phyloP scores from a whole-genome alignment of 116 monocot species.

The Phalaenopsis hybrid region DNA sequence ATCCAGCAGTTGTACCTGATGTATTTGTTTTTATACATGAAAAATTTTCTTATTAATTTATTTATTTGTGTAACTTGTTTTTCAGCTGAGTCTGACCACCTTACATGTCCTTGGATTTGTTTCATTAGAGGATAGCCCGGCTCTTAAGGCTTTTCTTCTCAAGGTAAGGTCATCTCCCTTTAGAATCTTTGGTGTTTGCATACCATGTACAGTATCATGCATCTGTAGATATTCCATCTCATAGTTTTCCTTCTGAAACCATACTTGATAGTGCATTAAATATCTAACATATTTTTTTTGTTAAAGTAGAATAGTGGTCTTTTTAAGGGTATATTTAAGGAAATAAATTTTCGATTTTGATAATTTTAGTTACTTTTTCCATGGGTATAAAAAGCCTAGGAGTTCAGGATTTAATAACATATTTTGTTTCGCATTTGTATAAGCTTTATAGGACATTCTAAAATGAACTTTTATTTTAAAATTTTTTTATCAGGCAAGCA shows the following conservation, averaged over 20 bases:
- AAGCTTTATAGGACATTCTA: no score
- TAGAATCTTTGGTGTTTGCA: background rate
- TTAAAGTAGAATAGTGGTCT: no score
- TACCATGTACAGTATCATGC: slow-evolving; percentile 1
- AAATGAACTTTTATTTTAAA: no score
- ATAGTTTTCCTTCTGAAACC: background rate
- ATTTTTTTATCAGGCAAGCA: no score
- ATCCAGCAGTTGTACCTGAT: background rate
- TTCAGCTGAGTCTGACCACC: slow-evolving; percentile 64
- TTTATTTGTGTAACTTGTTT: slow-evolving; percentile 9
- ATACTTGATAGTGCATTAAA: background rate
- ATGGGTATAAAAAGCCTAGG: no score
- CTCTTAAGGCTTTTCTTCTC: slow-evolving; percentile 64
- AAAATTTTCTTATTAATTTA: slow-evolving; percentile 5
- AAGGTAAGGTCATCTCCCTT: slow-evolving; percentile 34
- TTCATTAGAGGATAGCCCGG: slow-evolving; percentile 48
- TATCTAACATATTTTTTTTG: background rate
- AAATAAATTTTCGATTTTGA: no score
- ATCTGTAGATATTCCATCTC: background rate
- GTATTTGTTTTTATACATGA: background rate
- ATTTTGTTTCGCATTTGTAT: no score
- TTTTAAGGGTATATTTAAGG: no score
- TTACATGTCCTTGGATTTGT: slow-evolving; percentile 80
- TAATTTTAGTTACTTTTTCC: no score
- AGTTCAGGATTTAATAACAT: no score